Conservation (phyloP, 768 basidiomycete genomes). For the Botryobasidium botryosum region DNA sequence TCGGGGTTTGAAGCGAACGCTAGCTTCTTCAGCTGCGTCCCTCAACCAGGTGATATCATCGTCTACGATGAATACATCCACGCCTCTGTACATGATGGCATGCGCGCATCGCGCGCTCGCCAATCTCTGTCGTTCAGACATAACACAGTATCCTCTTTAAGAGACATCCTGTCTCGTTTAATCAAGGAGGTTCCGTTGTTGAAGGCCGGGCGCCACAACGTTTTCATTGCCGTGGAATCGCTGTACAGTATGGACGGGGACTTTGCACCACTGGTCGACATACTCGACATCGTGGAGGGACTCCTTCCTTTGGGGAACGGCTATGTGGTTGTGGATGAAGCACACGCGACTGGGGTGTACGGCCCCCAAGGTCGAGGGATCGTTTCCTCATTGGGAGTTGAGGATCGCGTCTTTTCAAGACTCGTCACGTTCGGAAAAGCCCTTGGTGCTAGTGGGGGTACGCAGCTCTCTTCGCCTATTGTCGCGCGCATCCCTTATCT, state of each 20-base stretch:
- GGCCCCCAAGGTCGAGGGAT: slow-evolving; percentile 62
- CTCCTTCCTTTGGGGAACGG: slow-evolving; percentile 44
- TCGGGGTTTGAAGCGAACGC: slow-evolving; percentile 90
- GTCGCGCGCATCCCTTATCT: not conserved
- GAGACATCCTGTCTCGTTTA: slow-evolving; percentile 28
- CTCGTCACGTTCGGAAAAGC: slow-evolving; percentile 92
- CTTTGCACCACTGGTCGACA: slow-evolving; percentile 51
- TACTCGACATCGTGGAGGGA: slow-evolving; percentile 45
- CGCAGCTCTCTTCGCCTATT: slow-evolving; percentile 17
- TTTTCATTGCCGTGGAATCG: slow-evolving; percentile 77
- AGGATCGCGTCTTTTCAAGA: slow-evolving; percentile 52
- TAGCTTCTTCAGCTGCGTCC: slow-evolving; percentile 66
- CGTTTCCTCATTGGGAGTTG: slow-evolving; percentile 51
- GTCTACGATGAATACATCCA: slow-evolving; percentile 81
- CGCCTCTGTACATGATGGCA: slow-evolving; percentile 81
- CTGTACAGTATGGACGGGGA: slow-evolving; percentile 97
- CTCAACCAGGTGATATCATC: slow-evolving; percentile 59
- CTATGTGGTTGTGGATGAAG: slow-evolving; percentile 78
- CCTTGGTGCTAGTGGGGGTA: slow-evolving; percentile 70
- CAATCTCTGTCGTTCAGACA: slow-evolving; percentile 41
- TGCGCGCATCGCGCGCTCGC: slow-evolving; percentile 42
- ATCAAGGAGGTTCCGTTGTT: slow-evolving; percentile 23
- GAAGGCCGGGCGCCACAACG: slow-evolving; percentile 25
- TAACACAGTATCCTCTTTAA: slow-evolving; percentile 43
- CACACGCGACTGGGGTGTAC: slow-evolving; percentile 84